These are phyloP conservation scores for Phytophthora syringae DNA, from an alignment of 352 stramenopile species.

Conservation along the genomic window DNA sequence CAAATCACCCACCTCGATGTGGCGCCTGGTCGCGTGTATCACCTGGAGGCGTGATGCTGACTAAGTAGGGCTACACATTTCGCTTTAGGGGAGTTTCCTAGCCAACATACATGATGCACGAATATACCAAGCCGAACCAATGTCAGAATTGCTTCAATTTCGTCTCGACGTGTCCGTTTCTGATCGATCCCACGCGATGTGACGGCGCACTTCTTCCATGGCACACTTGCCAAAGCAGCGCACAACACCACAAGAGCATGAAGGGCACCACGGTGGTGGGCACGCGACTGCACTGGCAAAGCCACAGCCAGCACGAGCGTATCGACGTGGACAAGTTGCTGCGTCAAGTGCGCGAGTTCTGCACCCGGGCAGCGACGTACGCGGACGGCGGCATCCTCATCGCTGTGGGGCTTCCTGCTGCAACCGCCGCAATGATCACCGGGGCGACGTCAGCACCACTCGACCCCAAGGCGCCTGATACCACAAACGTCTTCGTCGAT, in stretches of 20 bases:
- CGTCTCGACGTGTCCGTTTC: constrained; percentile 29
- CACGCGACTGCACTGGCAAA: constrained; percentile 76
- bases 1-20: constrained; percentile 79
- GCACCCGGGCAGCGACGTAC: constrained; percentile 54
- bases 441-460: constrained; percentile 15
- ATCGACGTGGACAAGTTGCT: constrained; percentile 59
- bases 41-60: constrained; percentile 39
- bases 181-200: constrained; percentile 23
- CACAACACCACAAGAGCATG: constrained; percentile 13
- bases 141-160: background rate
- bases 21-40: constrained; percentile 47
- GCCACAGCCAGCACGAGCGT: constrained; percentile 48
- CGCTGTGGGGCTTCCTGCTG: constrained; percentile 49
- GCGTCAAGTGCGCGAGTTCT: constrained; percentile 58
- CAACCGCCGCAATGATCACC: constrained; percentile 13
- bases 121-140: background rate
- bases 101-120: background rate
- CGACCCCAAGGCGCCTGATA: too few relatives aligned
- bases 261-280: constrained; percentile 53
- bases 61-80: background rate
- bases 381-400: constrained; percentile 57
- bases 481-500: constrained; percentile 37
- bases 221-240: constrained; percentile 7
- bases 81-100: background rate
- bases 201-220: constrained; percentile 12